phyloP scores from a whole-genome alignment of 2,329 filamentous ascomycete species.

The Phialophora macrospora region DNA sequence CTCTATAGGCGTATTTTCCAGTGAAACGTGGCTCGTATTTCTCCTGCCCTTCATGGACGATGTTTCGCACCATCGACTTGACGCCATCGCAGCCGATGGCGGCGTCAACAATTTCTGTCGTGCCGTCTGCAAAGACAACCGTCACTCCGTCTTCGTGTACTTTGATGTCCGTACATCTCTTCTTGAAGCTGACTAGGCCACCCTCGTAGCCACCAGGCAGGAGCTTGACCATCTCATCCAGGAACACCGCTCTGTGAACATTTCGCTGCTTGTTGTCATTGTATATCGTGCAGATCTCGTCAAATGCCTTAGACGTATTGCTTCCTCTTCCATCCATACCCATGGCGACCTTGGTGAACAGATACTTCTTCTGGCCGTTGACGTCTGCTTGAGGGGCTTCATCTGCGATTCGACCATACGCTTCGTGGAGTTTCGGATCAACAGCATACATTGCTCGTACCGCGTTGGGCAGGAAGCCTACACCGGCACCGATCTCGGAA shows the following conservation, averaged over 20 bases:
- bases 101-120: constrained; percentile 11
- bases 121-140: constrained; percentile 13
- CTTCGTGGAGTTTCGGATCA: constrained; percentile 14
- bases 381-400: not conserved
- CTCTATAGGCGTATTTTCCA: constrained; percentile 23
- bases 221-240: constrained; percentile 18
- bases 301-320: constrained; percentile 8
- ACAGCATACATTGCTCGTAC: constrained; percentile 16
- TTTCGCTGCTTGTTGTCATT: constrained; percentile 16
- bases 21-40: constrained; percentile 14
- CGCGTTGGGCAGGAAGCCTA: constrained; percentile 19
- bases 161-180: constrained; percentile 16
- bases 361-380: constrained; percentile 7
- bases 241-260: constrained; percentile 14
- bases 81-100: constrained; percentile 21
- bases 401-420: constrained; percentile 15
- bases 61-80: constrained; percentile 16
- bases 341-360: constrained; percentile 8
- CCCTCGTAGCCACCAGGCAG: constrained; percentile 7
- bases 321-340: constrained; percentile 20
- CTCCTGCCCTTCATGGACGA: constrained; percentile 9
- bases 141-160: constrained; percentile 5
- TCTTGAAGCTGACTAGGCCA: constrained; percentile 15
- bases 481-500: constrained; percentile 18
- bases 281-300: constrained; percentile 11